Base-by-base conservation (phyloP, 2,329 filamentous ascomycete species). In the Hymenoscyphus repandus region DNA sequence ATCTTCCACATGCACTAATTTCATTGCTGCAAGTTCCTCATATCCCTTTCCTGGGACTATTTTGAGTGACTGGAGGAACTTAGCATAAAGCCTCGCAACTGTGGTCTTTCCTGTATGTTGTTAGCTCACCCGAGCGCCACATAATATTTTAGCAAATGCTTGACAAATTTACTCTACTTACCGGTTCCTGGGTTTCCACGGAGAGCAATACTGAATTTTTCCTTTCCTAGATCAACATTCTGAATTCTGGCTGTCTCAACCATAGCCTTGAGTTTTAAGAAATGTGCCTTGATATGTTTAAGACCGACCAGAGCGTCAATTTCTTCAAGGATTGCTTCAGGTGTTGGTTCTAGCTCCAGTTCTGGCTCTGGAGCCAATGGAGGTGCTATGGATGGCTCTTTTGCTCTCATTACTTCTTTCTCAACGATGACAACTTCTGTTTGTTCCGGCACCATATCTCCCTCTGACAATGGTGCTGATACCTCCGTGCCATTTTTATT, bases 371-470 rank as follows among this genome's bases (percentile, higher is more conserved):
- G n/a, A n/a, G n/a, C n/a, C n/a, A n/a, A n/a, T n/a, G n/a, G n/a
- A n/a, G n/a, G n/a, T n/a, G n/a, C n/a, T n/a, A n/a, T n/a, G n/a
- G n/a, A n/a, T n/a, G n/a, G n/a, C n/a, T n/a, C n/a, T n/a, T n/a
- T n/a, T n/a, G n/a, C n/a, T n/a, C n/a, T n/a, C n/a, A n/a, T n/a
- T n/a, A n/a, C n/a, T n/a, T n/a, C n/a, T n/a, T n/a, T n/a, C n/a
- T n/a, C n/a, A n/a, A n/a, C n/a, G n/a, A n/a, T n/a, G n/a, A n/a
- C n/a, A n/a, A n/a, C n/a, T 27, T 27, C 22, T 27, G 22, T 4
- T 27, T 27, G 22, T 27, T 27, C 7, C n/a, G 20, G 55, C 41
- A 57, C 54, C 36, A 12, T 51, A 17, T 45, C 38, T 36, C 22
- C 43, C 7, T 18, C n/a, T 17, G n/a, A 17, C 36, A 42, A 27